Evolutionary conservation across 148 eudicot species (phyloP), one percentile per base, ranked within the genome.

Genomic region (Chenopodium quinoa): DNA sequence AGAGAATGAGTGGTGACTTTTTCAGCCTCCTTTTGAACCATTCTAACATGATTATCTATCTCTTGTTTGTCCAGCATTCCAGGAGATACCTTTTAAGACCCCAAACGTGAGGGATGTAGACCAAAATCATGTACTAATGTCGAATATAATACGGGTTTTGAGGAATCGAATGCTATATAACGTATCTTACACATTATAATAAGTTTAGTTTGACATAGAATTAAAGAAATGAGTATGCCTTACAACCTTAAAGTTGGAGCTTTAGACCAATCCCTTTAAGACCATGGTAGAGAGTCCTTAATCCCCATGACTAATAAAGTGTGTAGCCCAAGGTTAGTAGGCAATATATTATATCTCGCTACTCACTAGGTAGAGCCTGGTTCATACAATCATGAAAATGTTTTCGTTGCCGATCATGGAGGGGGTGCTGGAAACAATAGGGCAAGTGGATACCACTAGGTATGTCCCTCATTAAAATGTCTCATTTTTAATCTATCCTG

Each of bases 391-490:
- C 98, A 91, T 58, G 99, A 96, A 80, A 96, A 94, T 78, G 58
- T 96, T 60, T 96, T 94, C 84, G 81, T 92, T 58, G 77, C 98
- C 14, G 93, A 92, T 68, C 93, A 96, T 83, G 99, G 99, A 82
- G 99, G 99, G 31, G 99, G 99, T 85, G 99, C 99, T 83, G 99
- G 99, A 58, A 96, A 96, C 80, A 96, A 88, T 82, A 92, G 98
- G 98, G 98, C 98, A 75, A 94, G 91, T 82, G 98, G 98, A 83
- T 94, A 94, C 86, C 92, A 92, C 82, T 95, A 94, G 98, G 98
- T 94, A 20, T 68, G 78, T 76, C 75, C 75, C 74, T 78, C 69
- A 40, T 62, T 27, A 22, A 71, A 80, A 27, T 27, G 1, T 54
- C 58, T 83, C 11, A 56, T 54, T 12, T 54, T 47, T 83, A 17